Conservation (phyloP, 2,329 filamentous ascomycete species). For the Apiospora arundinis region DNA sequence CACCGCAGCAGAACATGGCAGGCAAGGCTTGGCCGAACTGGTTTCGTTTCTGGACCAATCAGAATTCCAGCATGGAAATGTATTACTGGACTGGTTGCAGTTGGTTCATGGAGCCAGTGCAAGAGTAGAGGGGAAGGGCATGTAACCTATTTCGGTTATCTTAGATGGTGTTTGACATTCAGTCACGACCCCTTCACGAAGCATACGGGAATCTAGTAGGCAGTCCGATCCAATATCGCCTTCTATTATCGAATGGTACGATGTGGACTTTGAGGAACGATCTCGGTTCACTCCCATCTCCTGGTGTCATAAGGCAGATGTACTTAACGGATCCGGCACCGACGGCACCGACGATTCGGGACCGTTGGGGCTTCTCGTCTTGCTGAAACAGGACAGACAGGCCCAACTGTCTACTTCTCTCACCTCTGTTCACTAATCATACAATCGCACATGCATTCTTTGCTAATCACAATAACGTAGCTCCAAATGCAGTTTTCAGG, state of each 20-base stretch:
- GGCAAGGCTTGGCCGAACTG: neutral
- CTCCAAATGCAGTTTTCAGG: neutral
- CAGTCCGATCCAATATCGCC: neutral
- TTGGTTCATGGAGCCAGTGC: neutral
- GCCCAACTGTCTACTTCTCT: neutral
- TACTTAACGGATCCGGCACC: neutral
- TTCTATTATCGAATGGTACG: neutral
- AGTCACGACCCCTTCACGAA: neutral
- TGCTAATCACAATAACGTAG: neutral
- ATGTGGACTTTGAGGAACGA: neutral
- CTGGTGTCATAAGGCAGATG: neutral
- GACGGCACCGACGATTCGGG: neutral
- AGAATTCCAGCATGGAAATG: neutral
- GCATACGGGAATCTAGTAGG: too few species aligned
- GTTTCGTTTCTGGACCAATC: neutral
- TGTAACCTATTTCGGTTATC: slow-evolving; percentile 1
- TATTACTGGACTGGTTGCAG: too few species aligned
- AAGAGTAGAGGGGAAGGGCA: neutral
- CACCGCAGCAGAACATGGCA: neutral
- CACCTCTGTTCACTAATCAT: neutral
- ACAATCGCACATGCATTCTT: neutral
- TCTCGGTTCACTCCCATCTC: neutral
- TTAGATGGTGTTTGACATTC: neutral
- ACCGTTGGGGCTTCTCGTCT: neutral
- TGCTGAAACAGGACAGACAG: neutral